Base-by-base conservation (phyloP, 2,329 filamentous ascomycete genomes). In the Pseudogymnoascus sp. region DNA sequence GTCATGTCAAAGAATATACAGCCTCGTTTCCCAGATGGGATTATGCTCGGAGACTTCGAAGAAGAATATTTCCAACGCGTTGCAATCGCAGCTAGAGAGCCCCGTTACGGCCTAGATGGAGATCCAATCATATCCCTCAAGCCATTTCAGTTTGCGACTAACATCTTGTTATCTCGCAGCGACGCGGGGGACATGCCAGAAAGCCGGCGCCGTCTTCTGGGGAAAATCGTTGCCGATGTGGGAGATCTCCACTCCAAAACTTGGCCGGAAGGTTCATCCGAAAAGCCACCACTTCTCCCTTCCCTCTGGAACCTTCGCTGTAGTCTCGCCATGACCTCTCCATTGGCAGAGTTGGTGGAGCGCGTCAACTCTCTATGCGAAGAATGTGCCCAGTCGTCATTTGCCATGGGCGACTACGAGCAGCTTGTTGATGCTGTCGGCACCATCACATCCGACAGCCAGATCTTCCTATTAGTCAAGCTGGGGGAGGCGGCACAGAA, bases 11-110 rank as follows among this genome's bases (percentile, higher is more conserved):
- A 30, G 9, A 12, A 12, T 6, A 12, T 30, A 5, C 25, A 33
- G 28, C 45, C 25, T 16, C 45, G 45, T 19, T 33, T 55, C 25
- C 8, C 25, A 30, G 9, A 55, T 25, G 45, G 45, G 7, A 55
- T 55, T 7, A 33, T n/a, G 8, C 45, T 55, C 45, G 45, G 33
- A 19, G 45, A 55, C 9, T 25, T 12, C 8, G 45, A 55, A 33
- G 45, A 55, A 33, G 45, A 55, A 55, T 55, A 55, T n/a, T 33
- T 55, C 2, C 45, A 55, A 55, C 45, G 45, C n/a, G n/a, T 55
- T 55, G 25, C 45, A 16, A 55, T 55, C 14, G 45, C 45, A 33
- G 45, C 45, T 6, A 33, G 45, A 16, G 45, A 30, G 7, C 45
- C 25, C 25, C 25, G 45, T 12, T 12, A 6, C 12, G 9, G n/a